Percentiles rank a stretch among this genome's conserved stretches.
Conservation (phyloP, 1,284 basidiomycete species). For the Exsudoporus floridanus region DNA sequence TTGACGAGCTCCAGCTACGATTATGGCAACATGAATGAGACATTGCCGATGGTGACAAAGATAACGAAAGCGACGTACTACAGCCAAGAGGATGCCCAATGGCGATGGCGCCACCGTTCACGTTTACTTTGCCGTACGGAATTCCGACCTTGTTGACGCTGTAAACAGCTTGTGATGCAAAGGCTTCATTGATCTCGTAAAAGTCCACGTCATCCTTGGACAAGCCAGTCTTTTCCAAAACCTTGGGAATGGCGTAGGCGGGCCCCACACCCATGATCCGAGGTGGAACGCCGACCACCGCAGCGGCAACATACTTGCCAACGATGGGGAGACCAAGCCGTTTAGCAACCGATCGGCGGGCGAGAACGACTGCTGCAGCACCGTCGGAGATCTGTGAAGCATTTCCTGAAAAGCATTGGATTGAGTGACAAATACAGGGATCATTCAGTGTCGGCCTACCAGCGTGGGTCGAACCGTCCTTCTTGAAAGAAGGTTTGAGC, state of each 20-base stretch:
- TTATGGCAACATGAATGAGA: constrained; percentile 9
- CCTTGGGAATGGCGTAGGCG: constrained; percentile 85
- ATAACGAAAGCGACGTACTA: constrained; percentile 51
- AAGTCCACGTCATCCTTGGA: constrained; percentile 82
- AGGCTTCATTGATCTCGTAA: constrained; percentile 95
- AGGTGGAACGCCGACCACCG: constrained; percentile 83
- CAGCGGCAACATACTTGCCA: constrained; percentile 86
- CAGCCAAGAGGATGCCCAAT: constrained; percentile 83
- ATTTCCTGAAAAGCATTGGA: constrained; percentile 52
- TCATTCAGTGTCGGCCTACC: constrained; percentile 40
- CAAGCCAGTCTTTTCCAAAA: constrained; percentile 74
- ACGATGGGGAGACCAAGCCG: constrained; percentile 88
- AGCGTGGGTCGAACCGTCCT: constrained; percentile 91
- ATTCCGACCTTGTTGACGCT: constrained; percentile 76
- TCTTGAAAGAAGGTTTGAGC: constrained; percentile 91
- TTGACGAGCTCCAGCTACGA: constrained; percentile 80
- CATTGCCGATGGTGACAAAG: not conserved
- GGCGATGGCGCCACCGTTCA: constrained; percentile 88
- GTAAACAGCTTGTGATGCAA: constrained; percentile 86
- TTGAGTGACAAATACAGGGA: constrained; percentile 1
- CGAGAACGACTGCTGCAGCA: constrained; percentile 90
- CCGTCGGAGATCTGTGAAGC: constrained; percentile 98
- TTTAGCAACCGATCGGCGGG: constrained; percentile 84
- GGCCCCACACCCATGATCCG: constrained; percentile 92
- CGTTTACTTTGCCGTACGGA: constrained; percentile 80